Evolutionary conservation across 371 early-diverging fungal genomes (phyloP), one percentile per base, ranked within the genome.

Genomic region (Circinella minor): DNA sequence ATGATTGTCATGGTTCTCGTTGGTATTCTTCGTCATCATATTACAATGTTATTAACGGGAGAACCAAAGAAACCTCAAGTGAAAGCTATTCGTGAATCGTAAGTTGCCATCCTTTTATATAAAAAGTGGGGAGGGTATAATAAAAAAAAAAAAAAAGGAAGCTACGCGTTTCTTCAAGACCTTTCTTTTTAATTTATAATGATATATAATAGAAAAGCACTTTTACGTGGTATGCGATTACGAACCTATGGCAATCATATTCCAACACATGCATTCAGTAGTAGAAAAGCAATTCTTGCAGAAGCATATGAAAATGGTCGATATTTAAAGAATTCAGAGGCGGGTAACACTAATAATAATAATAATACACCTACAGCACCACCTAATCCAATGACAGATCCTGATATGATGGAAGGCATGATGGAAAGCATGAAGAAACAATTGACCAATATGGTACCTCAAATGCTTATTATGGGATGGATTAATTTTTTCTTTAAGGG

Each of bases 381-480:
- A 27, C 57, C 57, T 27, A 96, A 96, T 80, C 92, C 95, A 18
- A 93, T 98, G 95, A 77, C 91, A 55, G 93, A 98, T 80, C 97
- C 98, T 1, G 92, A 89, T 70, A 90, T 88, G 77, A 95, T 98
- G 94, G 97, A 96, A 74, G 87, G 85, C 69, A 96, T 97, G 95
- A 97, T 96, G 96, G 96, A 95, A 49, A 94, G 94, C 71, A 93
- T 98, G 95, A 98, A 97, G 86, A 94, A 95, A 77, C 95, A 96
- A 82, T 88, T 98, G 86, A 92, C 90, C 69, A 97, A 95, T 85
- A 93, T 98, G 81, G 90, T 98, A 36, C 99, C 99, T 37, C 99
- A 98, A 82, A 96, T 96, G 69, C 76, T 98, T 15, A 98, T 98
- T 79, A 98, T 98, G 99, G 93, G 93, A 20, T 98, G 98, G 98